Conservation (phyloP, 352 stramenopile species). For the Phytopythium oedochilum region DNA sequence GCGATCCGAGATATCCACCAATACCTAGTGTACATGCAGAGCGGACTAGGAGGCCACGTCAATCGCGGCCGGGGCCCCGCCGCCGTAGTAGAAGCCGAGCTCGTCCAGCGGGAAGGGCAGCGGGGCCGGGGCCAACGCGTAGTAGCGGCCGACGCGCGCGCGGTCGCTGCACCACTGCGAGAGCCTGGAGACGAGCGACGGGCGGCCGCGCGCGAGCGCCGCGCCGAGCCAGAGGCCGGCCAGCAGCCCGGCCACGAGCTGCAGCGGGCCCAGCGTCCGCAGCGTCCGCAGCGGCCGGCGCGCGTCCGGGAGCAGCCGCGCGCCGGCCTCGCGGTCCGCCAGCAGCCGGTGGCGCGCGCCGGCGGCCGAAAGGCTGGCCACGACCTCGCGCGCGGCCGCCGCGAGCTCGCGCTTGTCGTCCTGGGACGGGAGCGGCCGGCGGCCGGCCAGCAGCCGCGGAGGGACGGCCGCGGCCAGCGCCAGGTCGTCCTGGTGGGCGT, state of each 20-base stretch:
- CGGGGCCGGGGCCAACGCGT: conserved; percentile 14
- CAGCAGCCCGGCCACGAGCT: conserved; percentile 37
- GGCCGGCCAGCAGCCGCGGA: conserved; percentile 1
- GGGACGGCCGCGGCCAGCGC: conserved; percentile 9
- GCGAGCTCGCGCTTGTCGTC: conserved; percentile 6
- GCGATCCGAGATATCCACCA: no score
- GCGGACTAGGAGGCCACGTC: conserved; percentile 23
- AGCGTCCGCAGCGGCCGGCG: no score
- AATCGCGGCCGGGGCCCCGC: conserved; percentile 28
- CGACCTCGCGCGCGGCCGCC: conserved; percentile 28
- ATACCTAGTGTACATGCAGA: neutral
- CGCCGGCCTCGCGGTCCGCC: conserved; percentile 9
- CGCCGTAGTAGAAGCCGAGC: conserved; percentile 29
- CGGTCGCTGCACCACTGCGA: conserved; percentile 27
- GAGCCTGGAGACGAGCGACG: conserved; percentile 17
- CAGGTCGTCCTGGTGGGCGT: neutral
- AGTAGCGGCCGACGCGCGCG: conserved; percentile 9
- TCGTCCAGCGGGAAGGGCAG: conserved; percentile 27
- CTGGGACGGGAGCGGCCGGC: neutral
- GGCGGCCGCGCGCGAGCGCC: conserved; percentile 3
- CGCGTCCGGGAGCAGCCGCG: no score
- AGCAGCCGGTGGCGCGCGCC: conserved; percentile 23
- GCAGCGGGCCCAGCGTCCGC: conserved; percentile 22
- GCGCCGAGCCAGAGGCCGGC: conserved; percentile 35
- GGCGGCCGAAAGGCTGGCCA: conserved; percentile 27